A percentile compares a stretch with the other conserved stretches of the same genome.
Conservation (phyloP, 352 stramenopile genomes). For the Elongisporangium prolatum region DNA sequence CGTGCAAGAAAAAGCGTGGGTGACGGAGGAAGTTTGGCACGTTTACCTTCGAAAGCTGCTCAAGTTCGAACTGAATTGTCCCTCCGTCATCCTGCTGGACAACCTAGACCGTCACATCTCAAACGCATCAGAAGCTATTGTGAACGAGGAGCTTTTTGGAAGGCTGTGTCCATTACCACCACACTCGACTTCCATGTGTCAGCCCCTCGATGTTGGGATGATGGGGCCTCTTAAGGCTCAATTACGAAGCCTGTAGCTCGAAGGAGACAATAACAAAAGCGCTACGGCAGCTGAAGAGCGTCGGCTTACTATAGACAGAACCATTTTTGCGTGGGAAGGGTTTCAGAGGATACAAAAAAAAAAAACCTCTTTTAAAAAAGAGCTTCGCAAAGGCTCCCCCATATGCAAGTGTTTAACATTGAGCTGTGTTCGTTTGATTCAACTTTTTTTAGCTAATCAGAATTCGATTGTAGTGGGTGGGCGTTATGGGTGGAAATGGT, state of each 20-base stretch:
- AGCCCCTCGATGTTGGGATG: not conserved
- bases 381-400: too few species aligned
- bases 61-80: not conserved
- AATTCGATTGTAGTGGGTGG: too few species aligned
- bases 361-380: too few species aligned
- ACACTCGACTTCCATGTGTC: not conserved
- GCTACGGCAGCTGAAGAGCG: not conserved
- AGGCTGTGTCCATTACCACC: constrained; percentile 7
- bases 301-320: not conserved
- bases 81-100: too few species aligned
- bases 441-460: constrained; percentile 1
- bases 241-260: constrained; percentile 3
- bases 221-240: constrained; percentile 1
- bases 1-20: too few species aligned
- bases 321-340: not conserved
- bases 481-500: too few species aligned
- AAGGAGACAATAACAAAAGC: not conserved
- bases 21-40: too few species aligned
- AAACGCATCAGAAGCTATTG: too few species aligned
- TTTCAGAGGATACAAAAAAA: too few species aligned
- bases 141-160: too few species aligned
- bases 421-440: not conserved
- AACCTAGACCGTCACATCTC: too few species aligned
- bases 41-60: constrained; percentile 2
- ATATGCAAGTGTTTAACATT: too few species aligned